Percentiles rank a stretch among this genome's conserved stretches.
phyloP scores from a whole-genome alignment of 306 rosid genomes.

The Urtica urens region DNA sequence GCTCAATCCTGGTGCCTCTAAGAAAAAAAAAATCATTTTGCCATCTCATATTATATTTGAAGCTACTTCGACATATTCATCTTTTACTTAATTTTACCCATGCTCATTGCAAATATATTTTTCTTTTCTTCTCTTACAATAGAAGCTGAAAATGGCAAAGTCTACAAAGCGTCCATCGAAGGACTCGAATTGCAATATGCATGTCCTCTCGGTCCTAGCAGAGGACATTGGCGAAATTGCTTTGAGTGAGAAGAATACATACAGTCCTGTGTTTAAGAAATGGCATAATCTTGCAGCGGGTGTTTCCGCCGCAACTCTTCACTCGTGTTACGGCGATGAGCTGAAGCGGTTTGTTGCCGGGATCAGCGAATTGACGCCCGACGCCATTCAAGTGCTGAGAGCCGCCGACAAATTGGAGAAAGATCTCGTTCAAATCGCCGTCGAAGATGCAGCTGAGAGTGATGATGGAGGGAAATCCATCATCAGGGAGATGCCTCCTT shows the following conservation, averaged over 20 bases:
- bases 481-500: slow-evolving; percentile 93
- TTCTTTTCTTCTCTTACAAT: slow-evolving; percentile 28
- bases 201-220: slow-evolving; percentile 56
- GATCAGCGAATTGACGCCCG: slow-evolving; percentile 63
- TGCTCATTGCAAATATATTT: too few relatives aligned
- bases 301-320: slow-evolving; percentile 77
- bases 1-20: too few relatives aligned
- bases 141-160: slow-evolving; percentile 58
- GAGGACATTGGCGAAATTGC: slow-evolving; percentile 58
- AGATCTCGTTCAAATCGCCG: slow-evolving; percentile 94
- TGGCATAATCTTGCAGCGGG: slow-evolving; percentile 91
- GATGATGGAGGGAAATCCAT: slow-evolving; percentile 96
- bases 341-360: slow-evolving; percentile 55
- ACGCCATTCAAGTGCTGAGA: slow-evolving; percentile 59
- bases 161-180: slow-evolving; percentile 38
- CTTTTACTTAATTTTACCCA: too few relatives aligned
- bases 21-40: too few relatives aligned
- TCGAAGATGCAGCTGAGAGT: slow-evolving; percentile 77
- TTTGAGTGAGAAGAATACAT: slow-evolving; percentile 53
- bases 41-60: too few relatives aligned
- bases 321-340: slow-evolving; percentile 73
- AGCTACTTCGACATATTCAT: too few relatives aligned
- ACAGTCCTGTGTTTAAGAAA: slow-evolving; percentile 70
- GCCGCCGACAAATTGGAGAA: slow-evolving; percentile 95
- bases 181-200: slow-evolving; percentile 42